Evolutionary conservation across 2,329 filamentous ascomycete genomes (phyloP), one percentile per base, ranked within the genome.

Genomic region (Ceratocystiopsis brevicomis): DNA sequence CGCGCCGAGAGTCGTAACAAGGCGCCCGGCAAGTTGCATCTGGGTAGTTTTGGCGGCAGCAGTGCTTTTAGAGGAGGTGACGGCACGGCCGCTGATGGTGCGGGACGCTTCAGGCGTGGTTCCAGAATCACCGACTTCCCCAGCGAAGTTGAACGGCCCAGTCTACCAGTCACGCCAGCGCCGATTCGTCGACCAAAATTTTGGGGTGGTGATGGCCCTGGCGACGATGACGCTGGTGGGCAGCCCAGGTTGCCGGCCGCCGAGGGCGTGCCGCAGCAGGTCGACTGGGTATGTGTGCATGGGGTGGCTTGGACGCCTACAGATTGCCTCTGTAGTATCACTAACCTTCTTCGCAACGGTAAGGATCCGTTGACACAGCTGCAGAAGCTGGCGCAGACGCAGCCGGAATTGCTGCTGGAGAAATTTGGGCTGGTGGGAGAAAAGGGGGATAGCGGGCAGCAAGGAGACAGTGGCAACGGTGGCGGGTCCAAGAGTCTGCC

Each of bases 271-370:
- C 86, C 87, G 48, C 69, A 75, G 59, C 87, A 94, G 69, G 71
- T 75, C 57, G 84, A 94, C 61, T 95, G 88, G 88, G 86, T 94
- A 85, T 80, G 84, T 84, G 69, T 69, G 61, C 69, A 72, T 56
- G 68, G 68, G 49, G 58, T 57, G 49, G 53, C 55, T 50, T 73
- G 67, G 63, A 56, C 52, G 47, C 64, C 63, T 48, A 58, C 61
- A 54, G 68, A 71, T 58, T 73, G 68, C 60, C 61, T 65, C 52
- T 74, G 69, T 59, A 62, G 67, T 51, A 56, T 71, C 55, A 61
- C 69, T 73, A 71, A 74, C 66, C 52, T 64, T 54, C 57, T 66
- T 48, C 57, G 55, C 48, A 52, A 56, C 53, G 53, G 63, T 50
- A 68, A 84, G 79, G 78, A 87, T 61, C 81, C 81, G 47, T 61